These are phyloP conservation scores for Lasiosphaeris hirsuta DNA, from an alignment of 495 filamentous ascomycete genomes.

Conservation along the genomic window DNA sequence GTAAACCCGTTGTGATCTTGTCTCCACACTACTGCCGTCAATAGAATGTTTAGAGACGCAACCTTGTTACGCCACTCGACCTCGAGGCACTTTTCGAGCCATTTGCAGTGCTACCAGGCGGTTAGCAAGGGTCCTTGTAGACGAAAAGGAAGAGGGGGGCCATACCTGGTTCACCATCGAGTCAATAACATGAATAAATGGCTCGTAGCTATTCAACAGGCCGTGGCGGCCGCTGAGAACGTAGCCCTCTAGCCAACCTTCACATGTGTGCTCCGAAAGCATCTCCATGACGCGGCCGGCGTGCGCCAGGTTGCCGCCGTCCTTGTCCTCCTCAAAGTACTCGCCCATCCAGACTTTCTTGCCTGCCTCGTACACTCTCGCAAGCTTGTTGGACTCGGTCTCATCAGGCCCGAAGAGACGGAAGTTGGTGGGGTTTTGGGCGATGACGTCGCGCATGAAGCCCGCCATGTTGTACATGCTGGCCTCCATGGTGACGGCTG, in stretches of 20 bases:
- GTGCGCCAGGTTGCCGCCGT: slow-evolving; percentile 63
- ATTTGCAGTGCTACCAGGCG: slow-evolving; percentile 62
- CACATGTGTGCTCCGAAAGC: slow-evolving; percentile 69
- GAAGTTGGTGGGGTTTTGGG: slow-evolving; percentile 59
- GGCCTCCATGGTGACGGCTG: slow-evolving; percentile 46
- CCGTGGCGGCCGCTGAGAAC: slow-evolving; percentile 67
- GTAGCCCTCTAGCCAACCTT: slow-evolving; percentile 76
- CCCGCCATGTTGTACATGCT: slow-evolving; percentile 64
- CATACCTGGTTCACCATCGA: slow-evolving; percentile 67
- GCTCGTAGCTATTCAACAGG: slow-evolving; percentile 72
- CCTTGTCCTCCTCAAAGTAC: slow-evolving; percentile 66
- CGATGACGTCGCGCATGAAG: slow-evolving; percentile 61
- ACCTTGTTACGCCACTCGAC: slow-evolving; percentile 67
- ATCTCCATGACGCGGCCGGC: slow-evolving; percentile 74
- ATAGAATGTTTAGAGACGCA: slow-evolving; percentile 68
- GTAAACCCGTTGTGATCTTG: slow-evolving; percentile 81
- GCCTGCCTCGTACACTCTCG: slow-evolving; percentile 60
- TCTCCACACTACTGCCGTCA: slow-evolving; percentile 71
- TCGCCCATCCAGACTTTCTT: slow-evolving; percentile 77
- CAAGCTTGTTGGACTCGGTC: slow-evolving; percentile 73
- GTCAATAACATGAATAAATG: slow-evolving; percentile 75
- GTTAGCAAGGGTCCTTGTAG: slow-evolving; percentile 13
- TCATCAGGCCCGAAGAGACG: slow-evolving; percentile 73
- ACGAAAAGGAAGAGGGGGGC: background rate
- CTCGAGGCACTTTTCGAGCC: slow-evolving; percentile 72